Evolutionary conservation across 768 basidiomycete species (phyloP), one percentile per base, ranked within the genome.

Genomic region (Hygrocybe coccinea): DNA sequence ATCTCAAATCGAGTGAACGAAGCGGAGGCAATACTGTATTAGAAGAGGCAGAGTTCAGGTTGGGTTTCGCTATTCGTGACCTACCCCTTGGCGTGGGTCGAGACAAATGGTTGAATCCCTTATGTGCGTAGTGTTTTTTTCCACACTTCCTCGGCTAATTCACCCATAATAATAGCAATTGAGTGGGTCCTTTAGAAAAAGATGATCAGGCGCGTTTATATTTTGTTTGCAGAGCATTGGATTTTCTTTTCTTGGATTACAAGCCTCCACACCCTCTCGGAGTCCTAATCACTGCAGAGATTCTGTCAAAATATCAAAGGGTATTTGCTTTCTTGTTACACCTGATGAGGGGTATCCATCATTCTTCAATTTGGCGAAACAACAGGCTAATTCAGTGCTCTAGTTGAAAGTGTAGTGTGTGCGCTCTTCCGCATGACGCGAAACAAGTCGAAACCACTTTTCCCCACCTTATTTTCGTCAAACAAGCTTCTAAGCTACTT

Each of bases 241-340:
- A 95, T 67, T 95, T 95, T 65, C 71, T 95, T 12, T 91, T 90
- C 64, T 84, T 95, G 74, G 84, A 92, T 60, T 95, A 95, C 68
- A 87, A 87, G 62, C 86, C 90, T n/a, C 90, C 91, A 1, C 76
- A 77, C n/a, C 82, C 91, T 0, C 72, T 95, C 37, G 81, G 84
- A 45, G 77, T 85, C 10, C 65, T 95, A 9, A 86, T 95, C 33
- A 83, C 89, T 2, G 74, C 81, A 1, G 76, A 80, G 4, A 79
- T 88, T 33, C 69, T 94, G n/a, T 84, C 81, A 5, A 95, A 94
- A 66, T 95, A 95, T 64, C 89, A 93, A 60, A 76, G 88, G 38
- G 74, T 94, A 58, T 92, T 93, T 67, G 78, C 87, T 0, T 85
- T 93, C 62, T 79, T 92, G 46, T 72, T 95, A 34, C 79, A 91